These are phyloP conservation scores for Nakaseomyces sp. DNA, from an alignment of 1,139 yeast species.

Conservation along the genomic window DNA sequence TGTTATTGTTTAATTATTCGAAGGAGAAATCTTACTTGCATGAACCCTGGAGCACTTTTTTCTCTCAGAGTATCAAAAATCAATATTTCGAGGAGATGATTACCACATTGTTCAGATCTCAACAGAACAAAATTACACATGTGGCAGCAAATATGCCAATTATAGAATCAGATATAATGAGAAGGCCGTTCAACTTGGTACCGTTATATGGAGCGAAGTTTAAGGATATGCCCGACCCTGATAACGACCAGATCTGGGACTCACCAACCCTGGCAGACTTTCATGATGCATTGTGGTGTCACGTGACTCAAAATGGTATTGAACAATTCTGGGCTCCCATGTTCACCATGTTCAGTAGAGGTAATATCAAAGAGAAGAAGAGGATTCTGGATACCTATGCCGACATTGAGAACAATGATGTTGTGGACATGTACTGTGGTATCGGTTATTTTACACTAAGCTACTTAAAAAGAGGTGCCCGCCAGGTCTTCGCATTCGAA, in stretches of 20 bases:
- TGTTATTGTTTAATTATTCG: slow-evolving; percentile 45
- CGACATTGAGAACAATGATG: slow-evolving; percentile 35
- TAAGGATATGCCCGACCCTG: slow-evolving; percentile 10
- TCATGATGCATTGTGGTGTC: slow-evolving; percentile 60
- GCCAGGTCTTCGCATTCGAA: slow-evolving; percentile 65
- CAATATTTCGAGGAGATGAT: slow-evolving; percentile 30
- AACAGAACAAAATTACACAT: slow-evolving; percentile 38
- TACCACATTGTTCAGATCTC: slow-evolving; percentile 17
- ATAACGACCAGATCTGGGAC: slow-evolving; percentile 26
- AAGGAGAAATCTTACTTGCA: slow-evolving; percentile 36
- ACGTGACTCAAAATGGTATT: slow-evolving; percentile 62
- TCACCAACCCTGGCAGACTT: slow-evolving; percentile 41
- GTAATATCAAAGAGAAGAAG: slow-evolving; percentile 74
- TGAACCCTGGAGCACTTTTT: slow-evolving; percentile 32
- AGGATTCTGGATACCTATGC: slow-evolving; percentile 43
- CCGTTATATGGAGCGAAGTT: slow-evolving; percentile 53
- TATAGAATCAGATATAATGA: slow-evolving; percentile 43
- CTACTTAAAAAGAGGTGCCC: slow-evolving; percentile 50
- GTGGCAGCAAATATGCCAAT: slow-evolving; percentile 69
- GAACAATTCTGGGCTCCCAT: slow-evolving; percentile 77
- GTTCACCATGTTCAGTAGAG: slow-evolving; percentile 85
- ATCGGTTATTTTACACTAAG: slow-evolving; percentile 78
- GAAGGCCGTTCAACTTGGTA: slow-evolving; percentile 50
- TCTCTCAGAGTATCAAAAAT: slow-evolving; percentile 13
- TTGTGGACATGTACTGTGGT: slow-evolving; percentile 72